Evolutionary conservation across 177 flowering plant species (phyloP).

Genomic region (Tripterygium wilfordii): DNA sequence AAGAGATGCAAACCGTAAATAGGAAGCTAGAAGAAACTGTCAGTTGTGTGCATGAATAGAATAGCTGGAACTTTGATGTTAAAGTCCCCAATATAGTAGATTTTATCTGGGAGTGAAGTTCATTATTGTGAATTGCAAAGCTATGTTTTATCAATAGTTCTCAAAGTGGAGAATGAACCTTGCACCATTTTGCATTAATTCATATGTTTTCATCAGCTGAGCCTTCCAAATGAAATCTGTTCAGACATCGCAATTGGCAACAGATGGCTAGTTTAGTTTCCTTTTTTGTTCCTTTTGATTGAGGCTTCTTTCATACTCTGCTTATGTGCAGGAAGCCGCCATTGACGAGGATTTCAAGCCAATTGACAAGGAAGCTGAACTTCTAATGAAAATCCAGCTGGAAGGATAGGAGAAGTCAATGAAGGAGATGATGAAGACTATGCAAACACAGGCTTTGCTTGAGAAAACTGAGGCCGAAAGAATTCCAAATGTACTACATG

Average conservation of each 20-base stretch:
- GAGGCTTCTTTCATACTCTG: too few relatives aligned
- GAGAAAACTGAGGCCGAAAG: constrained; percentile 30
- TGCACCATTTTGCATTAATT: too few relatives aligned
- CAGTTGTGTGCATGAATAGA: too few relatives aligned
- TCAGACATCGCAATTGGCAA: too few relatives aligned
- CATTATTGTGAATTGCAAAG: too few relatives aligned
- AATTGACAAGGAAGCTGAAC: constrained; percentile 67
- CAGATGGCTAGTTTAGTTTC: neutral
- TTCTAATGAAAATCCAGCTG: constrained; percentile 66
- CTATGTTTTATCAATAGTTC: too few relatives aligned
- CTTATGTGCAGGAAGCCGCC: constrained; percentile 58
- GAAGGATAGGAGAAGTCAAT: constrained; percentile 59
- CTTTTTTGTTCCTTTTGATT: too few relatives aligned
- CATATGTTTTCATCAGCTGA: too few relatives aligned
- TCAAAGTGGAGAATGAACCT: too few relatives aligned
- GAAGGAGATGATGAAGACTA: constrained; percentile 54
- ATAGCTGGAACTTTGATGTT: neutral
- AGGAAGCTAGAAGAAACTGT: constrained; percentile 73
- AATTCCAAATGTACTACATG: constrained; percentile 4
- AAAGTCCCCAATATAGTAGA: too few relatives aligned
- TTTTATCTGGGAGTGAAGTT: too few relatives aligned
- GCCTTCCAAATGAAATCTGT: too few relatives aligned
- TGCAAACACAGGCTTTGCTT: constrained; percentile 51
- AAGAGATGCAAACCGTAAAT: constrained; percentile 80
- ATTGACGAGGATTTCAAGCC: constrained; percentile 80